Evolutionary conservation across 2,329 filamentous ascomycete genomes (phyloP), one percentile per base, ranked within the genome.

Genomic region (Penicillium sp.): DNA sequence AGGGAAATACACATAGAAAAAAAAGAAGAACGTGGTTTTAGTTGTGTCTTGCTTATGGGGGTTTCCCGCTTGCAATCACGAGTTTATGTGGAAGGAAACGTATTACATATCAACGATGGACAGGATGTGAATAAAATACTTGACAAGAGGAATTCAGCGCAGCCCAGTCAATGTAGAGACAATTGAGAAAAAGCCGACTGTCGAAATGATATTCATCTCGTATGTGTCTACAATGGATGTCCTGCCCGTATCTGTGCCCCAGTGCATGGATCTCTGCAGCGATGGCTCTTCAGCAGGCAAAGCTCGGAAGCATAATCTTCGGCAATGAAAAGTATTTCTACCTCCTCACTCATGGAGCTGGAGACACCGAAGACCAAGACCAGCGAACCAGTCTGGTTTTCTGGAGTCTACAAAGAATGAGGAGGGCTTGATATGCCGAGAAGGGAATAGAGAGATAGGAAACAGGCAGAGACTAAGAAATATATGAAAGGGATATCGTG

Each of bases 221-320:
- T 10, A 53, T 44, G 38, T 40, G n/a, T 49, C 45, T 60, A 60
- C 48, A 43, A 33, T 40, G 27, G 7, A 74, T 87, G 83, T 87
- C 73, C 77, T 79, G 76, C 83, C 84, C 83, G 84, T 87, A 87
- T 87, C 84, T 87, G 85, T 87, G 83, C 84, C 83, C 78, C 76
- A 76, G 81, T 76, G 78, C 76, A 80, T 78, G 57, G 74, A 76
- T 72, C 82, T 85, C 78, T 76, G 81, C 77, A 76, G 77, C 78
- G 77, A 80, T 81, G 84, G 83, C 84, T 86, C 84, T 84, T 86
- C 82, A 84, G 79, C 76, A 83, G 82, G 81, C 77, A 72, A 66
- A 52, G 56, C 66, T 62, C 57, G 55, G 43, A 61, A 53, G 50
- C 49, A 53, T 66, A 59, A 71, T 73, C 60, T 72, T 73, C 73